A percentile compares a stretch with the other conserved stretches of the same genome.
phyloP scores from a whole-genome alignment of 176 grass and related monocot genomes.

The Hordeum vulgare region MorexV3_pseudomolecules_assembly NC_058522.1:412356325-412356824 shows the following conservation, averaged over 20 bases:
- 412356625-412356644: slow-evolving; percentile 46
- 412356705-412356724: not conserved
- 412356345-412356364: slow-evolving; percentile 62
- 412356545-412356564: slow-evolving; percentile 75
- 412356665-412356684: slow-evolving; percentile 44
- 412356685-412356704: slow-evolving; percentile 1
- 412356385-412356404: slow-evolving; percentile 68
- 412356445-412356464: slow-evolving; percentile 78
- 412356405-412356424: slow-evolving; percentile 67
- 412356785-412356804: slow-evolving; percentile 58
- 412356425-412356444: slow-evolving; percentile 60
- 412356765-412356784: slow-evolving; percentile 64
- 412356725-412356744: slow-evolving; percentile 45
- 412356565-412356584: slow-evolving; percentile 87
- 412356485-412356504: slow-evolving; percentile 49
- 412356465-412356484: slow-evolving; percentile 60
- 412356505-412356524: not conserved
- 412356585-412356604: slow-evolving; percentile 51
- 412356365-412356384: slow-evolving; percentile 90
- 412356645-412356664: slow-evolving; percentile 61
- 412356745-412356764: slow-evolving; percentile 50
- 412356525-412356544: slow-evolving; percentile 38
- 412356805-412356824: slow-evolving; percentile 38
- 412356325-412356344: slow-evolving; percentile 33
- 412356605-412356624: slow-evolving; percentile 47